Evolutionary conservation across 352 stramenopile species (phyloP).

Genomic region (Globisporangium acanthophoron): DNA sequence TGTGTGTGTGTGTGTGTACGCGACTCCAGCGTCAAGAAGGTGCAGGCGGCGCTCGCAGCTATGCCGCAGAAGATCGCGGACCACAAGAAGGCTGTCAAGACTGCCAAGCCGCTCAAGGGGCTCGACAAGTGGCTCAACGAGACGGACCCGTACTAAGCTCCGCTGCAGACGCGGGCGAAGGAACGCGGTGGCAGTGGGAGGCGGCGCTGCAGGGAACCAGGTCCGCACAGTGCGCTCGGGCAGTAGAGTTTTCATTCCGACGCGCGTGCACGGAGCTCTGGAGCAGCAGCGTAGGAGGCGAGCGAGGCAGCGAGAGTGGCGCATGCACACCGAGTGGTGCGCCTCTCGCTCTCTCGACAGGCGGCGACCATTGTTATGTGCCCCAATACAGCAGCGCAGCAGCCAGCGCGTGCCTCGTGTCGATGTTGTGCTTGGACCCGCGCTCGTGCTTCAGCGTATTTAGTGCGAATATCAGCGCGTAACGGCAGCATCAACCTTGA

Average conservation of each 20-base stretch:
- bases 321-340: no score
- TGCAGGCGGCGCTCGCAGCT: slow-evolving; percentile 70
- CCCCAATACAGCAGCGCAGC: no score
- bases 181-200: not conserved
- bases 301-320: not conserved
- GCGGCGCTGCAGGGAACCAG: not conserved
- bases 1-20: not conserved
- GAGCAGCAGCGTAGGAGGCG: not conserved
- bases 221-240: not conserved
- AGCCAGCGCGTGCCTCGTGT: no score
- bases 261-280: not conserved
- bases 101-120: slow-evolving; percentile 79
- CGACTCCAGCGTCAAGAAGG: slow-evolving; percentile 66
- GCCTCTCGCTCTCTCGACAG: no score
- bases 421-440: no score
- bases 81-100: slow-evolving; percentile 81
- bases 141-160: slow-evolving; percentile 61
- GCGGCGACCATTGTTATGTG: no score
- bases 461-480: no score
- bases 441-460: no score
- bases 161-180: not conserved
- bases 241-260: not conserved
- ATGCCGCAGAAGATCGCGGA: slow-evolving; percentile 86
- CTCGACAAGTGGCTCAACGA: slow-evolving; percentile 89
- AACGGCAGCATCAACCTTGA: no score